Evolutionary conservation across 139 green algal genomes (phyloP).

Genomic region (Micractinium sp.): DNA sequence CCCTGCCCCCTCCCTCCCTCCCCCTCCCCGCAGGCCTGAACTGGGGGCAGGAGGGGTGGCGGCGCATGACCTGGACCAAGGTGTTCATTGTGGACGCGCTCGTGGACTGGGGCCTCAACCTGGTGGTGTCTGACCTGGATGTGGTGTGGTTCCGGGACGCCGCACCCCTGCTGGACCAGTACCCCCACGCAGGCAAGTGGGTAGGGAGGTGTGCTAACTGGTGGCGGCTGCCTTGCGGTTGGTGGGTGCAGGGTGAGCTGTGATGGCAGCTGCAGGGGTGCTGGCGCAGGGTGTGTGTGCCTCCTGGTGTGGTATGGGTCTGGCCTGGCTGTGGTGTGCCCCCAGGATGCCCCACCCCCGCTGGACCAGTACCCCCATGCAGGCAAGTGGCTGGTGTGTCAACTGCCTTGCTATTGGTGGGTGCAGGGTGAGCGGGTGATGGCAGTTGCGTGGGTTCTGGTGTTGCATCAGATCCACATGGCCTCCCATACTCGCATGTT

Average conservation of each 20-base stretch:
- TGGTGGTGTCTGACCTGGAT: conserved; percentile 28
- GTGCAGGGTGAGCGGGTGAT: neutral
- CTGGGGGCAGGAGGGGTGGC: conserved; percentile 36
- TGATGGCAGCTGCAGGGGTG: neutral
- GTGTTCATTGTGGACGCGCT: conserved; percentile 8
- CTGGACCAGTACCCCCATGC: neutral
- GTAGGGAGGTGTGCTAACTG: no score
- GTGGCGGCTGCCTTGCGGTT: no score
- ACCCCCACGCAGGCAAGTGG: neutral
- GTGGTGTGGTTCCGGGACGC: conserved; percentile 30
- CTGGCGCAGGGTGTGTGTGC: no score
- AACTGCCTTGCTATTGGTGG: no score
- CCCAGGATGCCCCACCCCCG: neutral
- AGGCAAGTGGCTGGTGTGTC: neutral
- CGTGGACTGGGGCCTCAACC: conserved; percentile 25
- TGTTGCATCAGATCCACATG: no score
- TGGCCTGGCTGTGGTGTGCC: conserved; percentile 24
- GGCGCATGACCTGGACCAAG: conserved; percentile 28
- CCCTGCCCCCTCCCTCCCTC: neutral
- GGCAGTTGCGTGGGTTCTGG: neutral
- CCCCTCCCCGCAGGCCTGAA: conserved; percentile 10
- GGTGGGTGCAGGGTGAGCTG: neutral
- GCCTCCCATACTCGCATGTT: neutral
- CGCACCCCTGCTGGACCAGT: neutral
- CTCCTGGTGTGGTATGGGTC: no score